phyloP scores from a whole-genome alignment of 2,329 filamentous ascomycete species.

The Botrytis aclada region DNA sequence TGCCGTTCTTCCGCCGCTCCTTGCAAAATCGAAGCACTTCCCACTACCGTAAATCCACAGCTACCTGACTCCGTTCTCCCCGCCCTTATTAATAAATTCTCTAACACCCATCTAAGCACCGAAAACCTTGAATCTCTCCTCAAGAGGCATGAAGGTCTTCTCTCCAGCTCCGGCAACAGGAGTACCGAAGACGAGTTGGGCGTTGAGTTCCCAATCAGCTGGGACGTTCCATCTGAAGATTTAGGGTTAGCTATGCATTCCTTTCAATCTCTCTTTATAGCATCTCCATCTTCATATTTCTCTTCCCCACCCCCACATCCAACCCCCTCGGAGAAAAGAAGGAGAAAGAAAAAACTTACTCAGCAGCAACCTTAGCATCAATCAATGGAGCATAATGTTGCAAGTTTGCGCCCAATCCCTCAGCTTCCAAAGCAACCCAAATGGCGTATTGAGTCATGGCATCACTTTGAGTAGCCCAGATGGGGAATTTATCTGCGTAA shows the following conservation, averaged over 20 bases:
- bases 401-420: conserved; percentile 82
- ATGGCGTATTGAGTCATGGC: conserved; percentile 80
- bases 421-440: conserved; percentile 79
- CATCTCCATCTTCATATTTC: not conserved
- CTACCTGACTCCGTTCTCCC: not conserved
- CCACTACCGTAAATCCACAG: not conserved
- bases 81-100: not conserved
- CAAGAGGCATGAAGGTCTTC: conserved; percentile 63
- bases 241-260: not conserved
- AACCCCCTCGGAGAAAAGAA: not conserved
- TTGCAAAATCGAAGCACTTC: not conserved
- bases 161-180: conserved; percentile 53
- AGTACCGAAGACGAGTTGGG: conserved; percentile 81
- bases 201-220: conserved; percentile 69
- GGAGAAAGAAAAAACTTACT: conserved; percentile 1
- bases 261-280: not conserved
- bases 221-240: conserved; percentile 66
- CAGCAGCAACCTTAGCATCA: conserved; percentile 61
- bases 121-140: conserved; percentile 65
- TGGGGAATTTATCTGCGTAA: conserved; percentile 77
- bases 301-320: not conserved
- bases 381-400: conserved; percentile 93
- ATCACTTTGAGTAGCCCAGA: conserved; percentile 71
- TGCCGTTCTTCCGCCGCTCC: not conserved
- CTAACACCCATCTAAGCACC: conserved; percentile 39